Base-by-base conservation (phyloP, 179 eudicot species). In the Silene vulgaris region DNA sequence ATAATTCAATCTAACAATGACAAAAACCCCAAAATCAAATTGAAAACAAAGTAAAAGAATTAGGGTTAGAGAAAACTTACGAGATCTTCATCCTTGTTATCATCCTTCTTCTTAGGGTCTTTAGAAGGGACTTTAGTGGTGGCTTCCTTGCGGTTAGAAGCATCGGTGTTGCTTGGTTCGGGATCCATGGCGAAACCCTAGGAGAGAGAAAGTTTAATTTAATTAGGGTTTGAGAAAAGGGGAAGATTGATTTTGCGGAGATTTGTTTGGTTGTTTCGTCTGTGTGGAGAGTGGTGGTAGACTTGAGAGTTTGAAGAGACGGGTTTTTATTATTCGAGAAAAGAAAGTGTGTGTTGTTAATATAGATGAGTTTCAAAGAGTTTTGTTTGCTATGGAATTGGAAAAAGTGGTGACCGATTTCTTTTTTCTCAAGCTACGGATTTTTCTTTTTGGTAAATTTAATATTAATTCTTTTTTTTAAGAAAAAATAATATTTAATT, bases 11-110 rank as follows among this genome's bases (percentile, higher is more conserved):
- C 12, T 8, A 65, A 23, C 35, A 28, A 20, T 8, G 13, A 0
- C 26, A 19, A 60, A 37, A n/a, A 5, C 48, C 3, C 11, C 48
- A 1, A 65, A 61, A 48, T 11, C 73, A 52, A 52, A 13, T 52
- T 13, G n/a, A 29, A 7, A 5, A 66, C 2, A 43, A 54, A 61
- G 1, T 12, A 59, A 76, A 77, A 45, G 0, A 56, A 54, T 59
- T 17, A 35, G 16, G 26, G 17, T 64, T 62, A 13, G 29, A 8
- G 54, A 6, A 74, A 64, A 71, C 81, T 82, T 83, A 93, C 98
- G 54, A 94, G 92, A 90, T 93, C 97, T 74, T 93, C 98, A 40
- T 93, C 97, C 78, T 91, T 93, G 84, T 91, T 93, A 0, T 93
- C 94, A 13, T 88, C 95, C 82, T 91, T 89, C 87, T 90, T 91